These are phyloP conservation scores for Hypoxylon sp. DNA, from an alignment of 2,329 filamentous ascomycete genomes.

Conservation along the genomic window DNA sequence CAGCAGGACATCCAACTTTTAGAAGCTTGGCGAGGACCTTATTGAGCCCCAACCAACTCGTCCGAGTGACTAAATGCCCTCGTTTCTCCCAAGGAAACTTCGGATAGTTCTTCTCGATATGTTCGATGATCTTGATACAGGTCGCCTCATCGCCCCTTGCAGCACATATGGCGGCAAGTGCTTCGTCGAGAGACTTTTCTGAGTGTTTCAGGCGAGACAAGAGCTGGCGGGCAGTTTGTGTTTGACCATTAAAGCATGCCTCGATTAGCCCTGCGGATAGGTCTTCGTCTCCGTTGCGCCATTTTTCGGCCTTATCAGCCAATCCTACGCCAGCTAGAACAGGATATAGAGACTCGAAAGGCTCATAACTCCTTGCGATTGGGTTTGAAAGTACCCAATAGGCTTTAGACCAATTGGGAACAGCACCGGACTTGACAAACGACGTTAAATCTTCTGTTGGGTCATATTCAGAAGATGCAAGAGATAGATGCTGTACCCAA, in stretches of 20 bases:
- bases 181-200: constrained; percentile 3
- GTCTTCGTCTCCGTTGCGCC: constrained; percentile 1
- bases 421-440: constrained; percentile 4
- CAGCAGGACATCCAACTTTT: constrained; percentile 4
- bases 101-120: not conserved
- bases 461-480: not conserved
- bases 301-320: not conserved
- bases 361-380: constrained; percentile 3
- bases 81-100: not conserved
- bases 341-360: constrained; percentile 4
- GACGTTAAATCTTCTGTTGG: not conserved
- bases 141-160: not conserved
- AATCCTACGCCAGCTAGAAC: not conserved
- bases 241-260: constrained; percentile 4
- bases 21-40: constrained; percentile 1
- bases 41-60: not conserved
- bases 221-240: not conserved
- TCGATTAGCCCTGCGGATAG: constrained; percentile 5
- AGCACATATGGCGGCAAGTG: constrained; percentile 3
- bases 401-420: constrained; percentile 7
- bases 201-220: constrained; percentile 2
- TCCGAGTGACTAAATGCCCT: not conserved
- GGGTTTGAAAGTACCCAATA: constrained; percentile 13
- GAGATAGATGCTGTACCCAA: constrained; percentile 9
- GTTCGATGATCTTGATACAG: not conserved